phyloP scores from a whole-genome alignment of 495 filamentous ascomycete genomes.

The Cladorrhinum samala region DNA sequence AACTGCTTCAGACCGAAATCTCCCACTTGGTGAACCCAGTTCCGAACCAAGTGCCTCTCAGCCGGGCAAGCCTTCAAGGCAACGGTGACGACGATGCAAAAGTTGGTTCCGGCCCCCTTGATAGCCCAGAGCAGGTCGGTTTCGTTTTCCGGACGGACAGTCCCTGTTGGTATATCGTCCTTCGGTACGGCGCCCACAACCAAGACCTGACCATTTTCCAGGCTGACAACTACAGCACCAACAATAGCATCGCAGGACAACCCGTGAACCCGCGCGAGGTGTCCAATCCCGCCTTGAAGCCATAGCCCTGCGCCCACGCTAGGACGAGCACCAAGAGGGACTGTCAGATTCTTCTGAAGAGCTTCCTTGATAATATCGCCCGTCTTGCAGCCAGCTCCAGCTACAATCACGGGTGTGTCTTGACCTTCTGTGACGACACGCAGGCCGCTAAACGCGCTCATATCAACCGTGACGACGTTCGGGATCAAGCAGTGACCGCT shows the following conservation, averaged over 20 bases:
- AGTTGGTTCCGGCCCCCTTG: constrained; percentile 57
- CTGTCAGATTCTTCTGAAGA: constrained; percentile 46
- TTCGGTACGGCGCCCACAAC: constrained; percentile 48
- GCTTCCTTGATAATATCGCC: constrained; percentile 50
- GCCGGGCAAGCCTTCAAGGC: constrained; percentile 47
- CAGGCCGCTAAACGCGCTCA: constrained; percentile 14
- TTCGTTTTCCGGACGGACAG: constrained; percentile 44
- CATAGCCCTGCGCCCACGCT: constrained; percentile 58
- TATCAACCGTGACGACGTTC: constrained; percentile 34
- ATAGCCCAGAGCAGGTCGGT: constrained; percentile 54
- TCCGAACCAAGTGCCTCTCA: constrained; percentile 40
- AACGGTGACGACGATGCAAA: constrained; percentile 57
- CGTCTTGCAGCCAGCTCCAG: constrained; percentile 49
- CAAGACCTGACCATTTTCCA: constrained; percentile 44
- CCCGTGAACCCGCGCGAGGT: constrained; percentile 50
- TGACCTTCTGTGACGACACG: constrained; percentile 24
- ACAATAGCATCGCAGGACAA: constrained; percentile 57
- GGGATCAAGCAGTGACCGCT: constrained; percentile 53
- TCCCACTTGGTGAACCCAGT: constrained; percentile 45
- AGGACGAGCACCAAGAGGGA: constrained; percentile 55
- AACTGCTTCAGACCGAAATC: constrained; percentile 36
- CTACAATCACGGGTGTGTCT: constrained; percentile 41
- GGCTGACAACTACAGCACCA: constrained; percentile 53
- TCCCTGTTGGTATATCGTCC: constrained; percentile 41
- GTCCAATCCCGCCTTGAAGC: constrained; percentile 62